Evolutionary conservation across 2,329 filamentous ascomycete genomes (phyloP), one percentile per base, ranked within the genome.

Genomic region (Ustilaginoidea virens): DNA sequence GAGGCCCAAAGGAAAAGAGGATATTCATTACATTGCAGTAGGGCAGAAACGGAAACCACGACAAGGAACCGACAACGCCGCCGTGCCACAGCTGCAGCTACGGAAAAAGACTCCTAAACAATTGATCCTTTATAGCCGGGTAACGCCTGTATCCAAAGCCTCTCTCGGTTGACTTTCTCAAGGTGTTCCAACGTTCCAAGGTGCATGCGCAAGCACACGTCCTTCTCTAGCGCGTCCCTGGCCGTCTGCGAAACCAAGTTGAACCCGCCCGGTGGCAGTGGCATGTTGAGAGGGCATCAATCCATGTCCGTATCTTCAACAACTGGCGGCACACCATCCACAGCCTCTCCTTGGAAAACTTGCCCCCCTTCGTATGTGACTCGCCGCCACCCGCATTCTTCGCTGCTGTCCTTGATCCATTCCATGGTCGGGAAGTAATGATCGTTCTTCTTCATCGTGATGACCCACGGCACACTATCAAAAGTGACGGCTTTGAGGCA

Each of bases 361-460:
- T 63, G 56, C 27, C 58, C 63, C 40, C 60, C 62, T 43, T 74
- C 69, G 38, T 77, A 75, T 4, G 71, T 72, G 13, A 73, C 60
- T 21, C 73, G 58, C 30, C 61, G 61, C 74, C 74, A 79, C 28
- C 72, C 72, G 37, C 65, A 72, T 2, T 61, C 52, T 37, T 72
- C 69, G 5, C 53, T 53, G 10, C 55, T 47, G 38, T 78, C 73
- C 50, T 76, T 77, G 52, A 73, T 67, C 64, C 72, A 76, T 44
- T 79, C 74, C 52, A 72, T 69, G 1, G 72, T 78, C 1, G 74
- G 74, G 53, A 79, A 80, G 52, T 98, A 98, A 55, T 98, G 90
- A 49, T 98, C 87, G 43, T 94, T 94, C 69, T 96, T 96, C 74
- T 98, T 98, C 81, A 98, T 93, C 7, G 90, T 98, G 22, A 92